phyloP scores from a whole-genome alignment of 1,284 basidiomycete species.

The Lignosus rhinocerotis region DNA sequence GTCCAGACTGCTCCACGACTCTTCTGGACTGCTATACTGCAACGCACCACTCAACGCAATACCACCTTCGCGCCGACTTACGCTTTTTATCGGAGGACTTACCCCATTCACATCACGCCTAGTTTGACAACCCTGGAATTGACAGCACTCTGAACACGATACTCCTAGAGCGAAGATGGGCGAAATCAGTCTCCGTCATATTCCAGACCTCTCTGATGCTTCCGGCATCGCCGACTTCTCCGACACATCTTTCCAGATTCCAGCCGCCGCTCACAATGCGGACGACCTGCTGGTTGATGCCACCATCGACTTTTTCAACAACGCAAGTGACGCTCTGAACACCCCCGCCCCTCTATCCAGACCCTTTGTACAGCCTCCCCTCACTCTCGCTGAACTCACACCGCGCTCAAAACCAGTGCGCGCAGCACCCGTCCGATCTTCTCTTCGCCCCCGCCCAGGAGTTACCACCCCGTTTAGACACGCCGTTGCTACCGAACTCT shows the following conservation, averaged over 20 bases:
- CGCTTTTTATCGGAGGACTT: neutral
- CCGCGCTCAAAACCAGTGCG: constrained; percentile 25
- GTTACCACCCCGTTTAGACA: constrained; percentile 28
- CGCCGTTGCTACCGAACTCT: constrained; percentile 23
- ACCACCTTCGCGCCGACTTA: neutral
- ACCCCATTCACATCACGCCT: neutral
- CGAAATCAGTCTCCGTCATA: constrained; percentile 30
- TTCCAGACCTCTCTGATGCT: constrained; percentile 28
- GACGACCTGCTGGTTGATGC: constrained; percentile 30
- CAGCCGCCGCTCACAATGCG: constrained; percentile 17
- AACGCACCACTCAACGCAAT: too few relatives aligned
- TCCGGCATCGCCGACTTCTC: constrained; percentile 26
- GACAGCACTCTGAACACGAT: neutral
- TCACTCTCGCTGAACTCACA: constrained; percentile 32
- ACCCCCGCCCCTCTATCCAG: constrained; percentile 19
- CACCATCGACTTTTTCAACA: constrained; percentile 27
- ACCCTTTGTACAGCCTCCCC: constrained; percentile 12
- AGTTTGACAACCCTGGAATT: neutral
- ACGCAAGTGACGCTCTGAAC: constrained; percentile 21
- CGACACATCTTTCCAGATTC: constrained; percentile 36
- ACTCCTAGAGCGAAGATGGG: constrained; percentile 12
- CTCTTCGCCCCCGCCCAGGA: constrained; percentile 23
- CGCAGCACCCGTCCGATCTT: constrained; percentile 21
- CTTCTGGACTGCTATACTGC: neutral
- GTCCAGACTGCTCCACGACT: neutral